phyloP scores from a whole-genome alignment of 305 asterid species.

The Plantago rigida region DNA sequence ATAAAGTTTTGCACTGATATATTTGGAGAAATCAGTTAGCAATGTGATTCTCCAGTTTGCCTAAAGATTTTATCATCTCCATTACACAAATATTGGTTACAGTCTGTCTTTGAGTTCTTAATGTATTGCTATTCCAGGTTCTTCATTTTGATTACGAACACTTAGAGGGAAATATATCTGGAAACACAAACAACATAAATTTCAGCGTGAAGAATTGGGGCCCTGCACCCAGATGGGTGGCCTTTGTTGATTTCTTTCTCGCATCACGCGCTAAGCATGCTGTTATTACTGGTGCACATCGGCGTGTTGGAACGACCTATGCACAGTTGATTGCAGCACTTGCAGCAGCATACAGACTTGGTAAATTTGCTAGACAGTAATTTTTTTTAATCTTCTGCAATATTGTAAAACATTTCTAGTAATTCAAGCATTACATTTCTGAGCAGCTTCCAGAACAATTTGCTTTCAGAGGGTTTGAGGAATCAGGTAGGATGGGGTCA shows the following conservation, averaged over 20 bases:
- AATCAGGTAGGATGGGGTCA: conserved; percentile 95
- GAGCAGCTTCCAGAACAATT: conserved; percentile 76
- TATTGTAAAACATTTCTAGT: conserved; percentile 24
- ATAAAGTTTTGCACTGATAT: conserved; percentile 7
- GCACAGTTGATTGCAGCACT: conserved; percentile 84
- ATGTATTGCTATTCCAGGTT: conserved; percentile 46
- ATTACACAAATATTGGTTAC: conserved; percentile 12
- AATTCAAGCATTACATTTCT: conserved; percentile 49
- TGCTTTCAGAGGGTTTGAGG: conserved; percentile 60
- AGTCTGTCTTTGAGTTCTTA: conserved; percentile 18
- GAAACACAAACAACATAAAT: conserved; percentile 32
- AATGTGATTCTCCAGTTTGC: background rate
- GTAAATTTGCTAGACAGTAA: conserved; percentile 32
- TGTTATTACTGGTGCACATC: conserved; percentile 77
- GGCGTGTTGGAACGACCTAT: conserved; percentile 87
- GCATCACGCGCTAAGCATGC: conserved; percentile 83
- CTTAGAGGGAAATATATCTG: conserved; percentile 51
- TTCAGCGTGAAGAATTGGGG: conserved; percentile 88
- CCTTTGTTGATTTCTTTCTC: conserved; percentile 90
- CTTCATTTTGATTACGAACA: conserved; percentile 60
- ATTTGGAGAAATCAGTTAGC: conserved; percentile 2
- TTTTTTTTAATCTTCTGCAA: conserved; percentile 10
- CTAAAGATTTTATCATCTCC: background rate
- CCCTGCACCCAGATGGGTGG: conserved; percentile 98
- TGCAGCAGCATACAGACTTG: conserved; percentile 75